Evolutionary conservation across 495 filamentous ascomycete genomes (phyloP).

Genomic region (Penicillium riverlandense): DNA sequence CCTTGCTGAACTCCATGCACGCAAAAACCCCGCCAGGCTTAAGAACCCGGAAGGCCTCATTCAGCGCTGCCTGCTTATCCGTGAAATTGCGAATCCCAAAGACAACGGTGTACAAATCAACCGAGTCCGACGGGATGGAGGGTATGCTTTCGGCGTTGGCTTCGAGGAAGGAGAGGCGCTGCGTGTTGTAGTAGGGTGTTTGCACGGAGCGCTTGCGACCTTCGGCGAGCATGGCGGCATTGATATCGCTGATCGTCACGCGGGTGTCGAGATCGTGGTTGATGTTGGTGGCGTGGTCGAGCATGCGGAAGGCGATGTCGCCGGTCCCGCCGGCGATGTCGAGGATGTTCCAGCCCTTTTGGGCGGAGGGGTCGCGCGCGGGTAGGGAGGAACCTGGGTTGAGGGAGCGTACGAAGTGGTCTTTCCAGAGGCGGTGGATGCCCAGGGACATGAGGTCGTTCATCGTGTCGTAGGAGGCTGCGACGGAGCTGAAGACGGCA

Average conservation of each 20-base stretch:
- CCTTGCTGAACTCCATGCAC: conserved; percentile 91
- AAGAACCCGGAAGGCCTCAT: conserved; percentile 78
- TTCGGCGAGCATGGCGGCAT: conserved; percentile 85
- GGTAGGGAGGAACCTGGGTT: conserved; percentile 74
- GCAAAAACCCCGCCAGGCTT: conserved; percentile 95
- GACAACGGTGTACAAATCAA: conserved; percentile 95
- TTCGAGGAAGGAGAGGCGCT: conserved; percentile 69
- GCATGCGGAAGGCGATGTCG: conserved; percentile 95
- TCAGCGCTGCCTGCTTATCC: conserved; percentile 69
- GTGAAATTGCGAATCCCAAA: conserved; percentile 98
- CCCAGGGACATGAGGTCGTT: conserved; percentile 99
- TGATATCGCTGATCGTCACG: conserved; percentile 92
- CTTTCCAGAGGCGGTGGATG: conserved; percentile 97
- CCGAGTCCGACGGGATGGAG: conserved; percentile 50
- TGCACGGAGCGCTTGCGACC: conserved; percentile 65
- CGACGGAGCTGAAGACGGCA: conserved; percentile 91
- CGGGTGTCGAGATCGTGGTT: conserved; percentile 70
- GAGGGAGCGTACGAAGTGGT: conserved; percentile 87
- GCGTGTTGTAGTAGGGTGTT: conserved; percentile 49
- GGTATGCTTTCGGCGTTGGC: conserved; percentile 82
- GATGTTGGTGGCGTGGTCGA: conserved; percentile 78
- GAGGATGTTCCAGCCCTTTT: conserved; percentile 69
- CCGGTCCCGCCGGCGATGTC: conserved; percentile 97
- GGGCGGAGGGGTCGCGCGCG: conserved; percentile 27
- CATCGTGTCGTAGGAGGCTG: conserved; percentile 88